Evolutionary conservation across 352 stramenopile species (phyloP).

Genomic region (Globisporangium heterothallicum): DNA sequence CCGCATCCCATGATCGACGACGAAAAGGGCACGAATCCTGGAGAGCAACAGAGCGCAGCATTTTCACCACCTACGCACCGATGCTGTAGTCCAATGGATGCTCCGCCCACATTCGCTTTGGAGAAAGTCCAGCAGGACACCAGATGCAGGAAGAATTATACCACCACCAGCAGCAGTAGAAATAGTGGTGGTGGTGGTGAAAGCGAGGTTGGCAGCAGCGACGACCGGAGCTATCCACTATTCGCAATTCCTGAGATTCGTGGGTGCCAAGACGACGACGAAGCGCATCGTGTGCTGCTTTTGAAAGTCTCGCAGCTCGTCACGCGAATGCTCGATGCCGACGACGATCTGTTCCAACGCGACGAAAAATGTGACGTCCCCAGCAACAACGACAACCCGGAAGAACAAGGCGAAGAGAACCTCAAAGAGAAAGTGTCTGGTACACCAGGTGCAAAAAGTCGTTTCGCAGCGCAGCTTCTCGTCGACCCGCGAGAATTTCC

Average conservation of each 20-base stretch:
- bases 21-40: no score
- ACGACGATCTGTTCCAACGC: constrained; percentile 2
- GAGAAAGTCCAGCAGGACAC: no score
- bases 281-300: constrained; percentile 14
- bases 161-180: no score
- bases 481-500: constrained; percentile 17
- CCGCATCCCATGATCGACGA: no score
- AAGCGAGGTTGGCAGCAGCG: no score
- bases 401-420: constrained; percentile 11
- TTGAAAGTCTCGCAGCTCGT: constrained; percentile 28
- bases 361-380: not conserved
- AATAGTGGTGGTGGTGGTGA: no score
- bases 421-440: not conserved
- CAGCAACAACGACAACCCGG: constrained; percentile 17
- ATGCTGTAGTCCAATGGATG: no score
- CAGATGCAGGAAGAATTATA: no score
- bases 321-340: constrained; percentile 6
- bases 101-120: no score
- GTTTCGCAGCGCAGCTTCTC: not conserved
- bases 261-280: not conserved
- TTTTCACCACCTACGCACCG: no score
- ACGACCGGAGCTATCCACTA: not conserved
- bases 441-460: not conserved
- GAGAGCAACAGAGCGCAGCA: no score
- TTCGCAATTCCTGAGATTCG: constrained; percentile 4